Conservation (phyloP, 2,329 filamentous ascomycete genomes). For the Xylariaceae sp. region DNA sequence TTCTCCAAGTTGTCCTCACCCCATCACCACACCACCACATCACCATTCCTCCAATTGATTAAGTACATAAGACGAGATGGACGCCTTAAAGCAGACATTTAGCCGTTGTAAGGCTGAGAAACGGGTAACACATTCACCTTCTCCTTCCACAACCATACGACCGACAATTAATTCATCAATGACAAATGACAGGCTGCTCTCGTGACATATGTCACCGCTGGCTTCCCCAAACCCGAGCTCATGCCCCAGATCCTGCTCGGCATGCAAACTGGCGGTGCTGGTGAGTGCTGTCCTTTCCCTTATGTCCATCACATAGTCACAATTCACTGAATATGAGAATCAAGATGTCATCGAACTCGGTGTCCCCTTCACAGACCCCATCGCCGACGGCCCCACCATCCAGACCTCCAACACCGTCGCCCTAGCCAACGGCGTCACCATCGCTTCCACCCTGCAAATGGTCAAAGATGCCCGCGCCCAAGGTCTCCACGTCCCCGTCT, state of each 20-base stretch:
- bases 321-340: not conserved
- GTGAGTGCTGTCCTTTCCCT: slow-evolving; percentile 50
- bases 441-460: slow-evolving; percentile 74
- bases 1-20: too few relatives aligned
- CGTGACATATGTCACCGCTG: slow-evolving; percentile 94
- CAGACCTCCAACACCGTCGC: slow-evolving; percentile 92
- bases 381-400: slow-evolving; percentile 95
- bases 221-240: slow-evolving; percentile 77
- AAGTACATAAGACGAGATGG: too few relatives aligned
- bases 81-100: slow-evolving; percentile 57
- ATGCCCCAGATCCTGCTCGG: slow-evolving; percentile 81
- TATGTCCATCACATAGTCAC: too few relatives aligned
- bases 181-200: slow-evolving; percentile 62
- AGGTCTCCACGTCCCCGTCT: slow-evolving; percentile 75
- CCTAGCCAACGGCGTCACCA: slow-evolving; percentile 82
- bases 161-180: not conserved
- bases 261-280: slow-evolving; percentile 88
- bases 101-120: slow-evolving; percentile 56
- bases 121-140: slow-evolving; percentile 41
- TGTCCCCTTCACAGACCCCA: slow-evolving; percentile 95
- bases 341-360: slow-evolving; percentile 92
- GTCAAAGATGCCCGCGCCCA: slow-evolving; percentile 73
- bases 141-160: slow-evolving; percentile 9
- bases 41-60: too few relatives aligned
- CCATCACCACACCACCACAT: too few relatives aligned